Evolutionary conservation across 192 early-diverging fungal species (phyloP), one percentile per base, ranked within the genome.

Genomic region (Gryganskiella cystojenkinii): DNA sequence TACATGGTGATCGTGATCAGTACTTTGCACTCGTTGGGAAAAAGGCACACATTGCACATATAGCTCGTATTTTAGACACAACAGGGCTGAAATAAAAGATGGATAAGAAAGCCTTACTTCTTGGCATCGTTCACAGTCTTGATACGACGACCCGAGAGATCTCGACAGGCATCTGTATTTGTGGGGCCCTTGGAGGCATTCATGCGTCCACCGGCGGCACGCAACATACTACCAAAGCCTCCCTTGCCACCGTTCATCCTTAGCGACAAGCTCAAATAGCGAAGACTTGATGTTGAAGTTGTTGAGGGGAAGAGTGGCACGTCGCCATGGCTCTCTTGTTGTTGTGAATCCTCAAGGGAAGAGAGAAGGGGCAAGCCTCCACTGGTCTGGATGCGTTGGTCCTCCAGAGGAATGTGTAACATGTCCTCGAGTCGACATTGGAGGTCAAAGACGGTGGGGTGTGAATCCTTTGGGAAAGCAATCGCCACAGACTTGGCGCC

Each of bases 161-260:
- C 97, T 42, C 98, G 88, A 82, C 96, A 98, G 17, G 91, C 90
- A 62, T 99, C 98, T 56, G 89, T 94, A 80, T 96, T 96, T 24
- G 92, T 95, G 8, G 74, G 33, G 1, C 93, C 93, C 69, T 95
- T 97, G 61, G 95, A 89, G 20, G 92, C 86, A 33, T 90, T 85
- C 93, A 95, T 96, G 37, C 90, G 88, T 47, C 90, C 95, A 63
- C 96, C 96, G 73, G 97, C 95, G 0, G 95, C 93, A 68, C 96
- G 89, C 67, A 99, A 82, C 85, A 94, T 94, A 65, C 90, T 92
- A 17, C 98, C 98, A 79, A 99, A 99, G 20, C 98, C 98, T 43
- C 98, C 98, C 61, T 97, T 97, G n/a, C 96, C 96, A 28, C 96
- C 96, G 4, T 79, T 62, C 19, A 95, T 50, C 0, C 86, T 80